A percentile compares a stretch with the other conserved stretches of the same genome.
These are phyloP conservation scores for Verbena officinalis DNA, from an alignment of 257 asterid species.

Conservation along the genomic window DNA sequence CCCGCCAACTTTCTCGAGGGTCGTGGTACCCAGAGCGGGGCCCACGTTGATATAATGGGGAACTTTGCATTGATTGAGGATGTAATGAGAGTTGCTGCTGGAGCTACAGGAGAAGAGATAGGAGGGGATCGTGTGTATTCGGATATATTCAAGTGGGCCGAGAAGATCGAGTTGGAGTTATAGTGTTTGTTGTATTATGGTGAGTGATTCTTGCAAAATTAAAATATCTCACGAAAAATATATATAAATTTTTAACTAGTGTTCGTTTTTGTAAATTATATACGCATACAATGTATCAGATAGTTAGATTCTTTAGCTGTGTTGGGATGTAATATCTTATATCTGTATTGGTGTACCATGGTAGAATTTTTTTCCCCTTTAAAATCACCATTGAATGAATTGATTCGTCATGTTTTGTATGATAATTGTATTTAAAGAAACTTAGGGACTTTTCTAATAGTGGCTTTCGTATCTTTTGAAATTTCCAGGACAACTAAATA, in stretches of 20 bases:
- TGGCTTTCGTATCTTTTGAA: too few relatives aligned
- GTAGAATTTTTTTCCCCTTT: too few relatives aligned
- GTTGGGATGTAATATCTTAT: too few relatives aligned
- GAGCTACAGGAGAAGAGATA: conserved; percentile 67
- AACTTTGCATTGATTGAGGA: conserved; percentile 80
- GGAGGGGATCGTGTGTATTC: conserved; percentile 80
- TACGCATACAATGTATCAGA: background rate
- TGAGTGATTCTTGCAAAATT: background rate
- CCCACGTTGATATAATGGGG: conserved; percentile 92
- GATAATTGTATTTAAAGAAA: background rate
- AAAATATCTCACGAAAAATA: background rate
- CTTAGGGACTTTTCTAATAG: too few relatives aligned
- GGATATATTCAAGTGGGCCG: conserved; percentile 76
- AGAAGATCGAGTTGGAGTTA: conserved; percentile 60
- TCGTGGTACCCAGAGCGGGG: conserved; percentile 91
- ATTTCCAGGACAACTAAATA: too few relatives aligned
- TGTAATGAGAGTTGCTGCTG: conserved; percentile 74
- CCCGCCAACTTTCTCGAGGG: conserved; percentile 78
- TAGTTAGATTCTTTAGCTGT: background rate
- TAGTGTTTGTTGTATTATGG: conserved; percentile 21
- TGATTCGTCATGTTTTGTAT: background rate
- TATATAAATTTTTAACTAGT: background rate
- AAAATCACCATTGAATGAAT: background rate
- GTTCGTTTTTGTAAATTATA: background rate
- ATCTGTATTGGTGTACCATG: too few relatives aligned